A percentile compares a stretch with the other conserved stretches of the same genome.
phyloP scores from a whole-genome alignment of 345 rosid species.

The Eucalyptus marginata region DNA sequence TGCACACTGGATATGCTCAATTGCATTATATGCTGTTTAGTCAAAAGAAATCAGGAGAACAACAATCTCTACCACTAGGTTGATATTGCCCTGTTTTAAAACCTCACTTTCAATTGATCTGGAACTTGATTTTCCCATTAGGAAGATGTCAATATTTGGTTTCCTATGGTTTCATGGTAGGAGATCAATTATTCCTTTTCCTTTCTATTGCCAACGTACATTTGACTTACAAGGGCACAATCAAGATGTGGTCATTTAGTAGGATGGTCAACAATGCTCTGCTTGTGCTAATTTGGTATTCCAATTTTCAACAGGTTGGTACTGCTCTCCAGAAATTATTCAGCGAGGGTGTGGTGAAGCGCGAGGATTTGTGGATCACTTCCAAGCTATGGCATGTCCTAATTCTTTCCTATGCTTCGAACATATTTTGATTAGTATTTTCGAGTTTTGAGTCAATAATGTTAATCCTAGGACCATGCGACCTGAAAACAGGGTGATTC shows the following conservation, averaged over 20 bases:
- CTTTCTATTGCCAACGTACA: background rate
- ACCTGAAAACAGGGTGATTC: background rate
- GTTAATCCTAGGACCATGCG: background rate
- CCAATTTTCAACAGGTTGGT: constrained; percentile 43
- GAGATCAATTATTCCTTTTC: background rate
- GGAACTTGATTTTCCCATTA: background rate
- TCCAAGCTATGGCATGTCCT: constrained; percentile 60
- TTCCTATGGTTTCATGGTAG: background rate
- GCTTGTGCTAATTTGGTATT: background rate
- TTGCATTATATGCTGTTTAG: background rate
- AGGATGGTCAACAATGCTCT: background rate
- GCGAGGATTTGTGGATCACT: constrained; percentile 61
- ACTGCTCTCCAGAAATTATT: constrained; percentile 47
- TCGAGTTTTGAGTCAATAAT: background rate
- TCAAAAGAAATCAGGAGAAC: background rate
- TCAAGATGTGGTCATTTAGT: background rate
- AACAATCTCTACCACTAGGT: background rate
- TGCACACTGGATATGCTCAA: background rate
- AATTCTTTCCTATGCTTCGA: background rate
- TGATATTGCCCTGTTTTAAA: background rate
- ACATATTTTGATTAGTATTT: background rate
- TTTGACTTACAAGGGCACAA: background rate
- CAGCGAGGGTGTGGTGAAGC: constrained; percentile 65
- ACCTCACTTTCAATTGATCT: background rate
- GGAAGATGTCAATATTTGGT: background rate